Evolutionary conservation across 106 monocot species (phyloP).

Genomic region (Dendrobium catenatum): DNA sequence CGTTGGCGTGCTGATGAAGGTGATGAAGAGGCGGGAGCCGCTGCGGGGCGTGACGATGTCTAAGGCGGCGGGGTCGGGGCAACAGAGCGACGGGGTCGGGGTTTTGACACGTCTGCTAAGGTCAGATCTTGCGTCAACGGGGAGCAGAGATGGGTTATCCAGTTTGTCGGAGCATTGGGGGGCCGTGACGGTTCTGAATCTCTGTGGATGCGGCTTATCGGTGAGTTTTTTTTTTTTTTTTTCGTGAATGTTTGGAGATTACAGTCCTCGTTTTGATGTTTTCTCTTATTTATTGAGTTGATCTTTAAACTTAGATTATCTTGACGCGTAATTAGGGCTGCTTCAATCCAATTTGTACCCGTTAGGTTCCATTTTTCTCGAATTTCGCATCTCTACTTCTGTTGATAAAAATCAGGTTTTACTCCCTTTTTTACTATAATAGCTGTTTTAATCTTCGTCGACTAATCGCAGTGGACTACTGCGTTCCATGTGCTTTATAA

Average conservation of each 20-base stretch:
- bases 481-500: not conserved
- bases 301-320: not conserved
- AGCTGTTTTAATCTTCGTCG: not conserved
- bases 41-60: constrained; percentile 43
- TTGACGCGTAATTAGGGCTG: not conserved
- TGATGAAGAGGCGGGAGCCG: constrained; percentile 65
- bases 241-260: not conserved
- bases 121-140: constrained; percentile 26
- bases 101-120: constrained; percentile 65
- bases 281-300: not conserved
- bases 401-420: not conserved
- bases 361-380: not conserved
- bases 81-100: constrained; percentile 71
- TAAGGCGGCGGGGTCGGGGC: constrained; percentile 58
- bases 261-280: not conserved
- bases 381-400: not conserved
- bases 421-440: not conserved
- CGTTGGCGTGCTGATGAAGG: constrained; percentile 62
- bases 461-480: not conserved
- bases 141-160: constrained; percentile 18
- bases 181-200: constrained; percentile 35
- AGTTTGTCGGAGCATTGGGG: constrained; percentile 66
- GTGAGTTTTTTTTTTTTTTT: constrained; percentile 32
- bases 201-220: constrained; percentile 71
- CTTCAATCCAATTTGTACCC: not conserved